phyloP scores from a whole-genome alignment of 805 yeast species.

The Cyberlindnera nakhonratchasimensis region DNA sequence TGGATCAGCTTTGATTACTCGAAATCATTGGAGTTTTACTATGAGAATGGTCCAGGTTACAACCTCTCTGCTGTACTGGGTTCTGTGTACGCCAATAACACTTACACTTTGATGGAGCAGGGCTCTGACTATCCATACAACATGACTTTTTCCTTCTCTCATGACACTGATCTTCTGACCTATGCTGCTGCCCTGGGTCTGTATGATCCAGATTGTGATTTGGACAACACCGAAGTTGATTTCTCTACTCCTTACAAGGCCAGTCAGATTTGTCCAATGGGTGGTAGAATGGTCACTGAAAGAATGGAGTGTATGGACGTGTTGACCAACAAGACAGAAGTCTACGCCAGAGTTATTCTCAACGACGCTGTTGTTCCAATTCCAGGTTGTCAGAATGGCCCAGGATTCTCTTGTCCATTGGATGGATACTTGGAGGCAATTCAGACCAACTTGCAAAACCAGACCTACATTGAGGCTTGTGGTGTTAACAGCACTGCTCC shows the following conservation, averaged over 20 bases:
- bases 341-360: constrained; percentile 44
- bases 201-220: constrained; percentile 31
- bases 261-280: constrained; percentile 54
- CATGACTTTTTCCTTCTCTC: constrained; percentile 68
- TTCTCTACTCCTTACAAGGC: constrained; percentile 47
- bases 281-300: constrained; percentile 50
- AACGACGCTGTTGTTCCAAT: constrained; percentile 56
- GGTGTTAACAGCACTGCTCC: constrained; percentile 21
- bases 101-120: constrained; percentile 46
- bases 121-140: constrained; percentile 48
- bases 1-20: constrained; percentile 60
- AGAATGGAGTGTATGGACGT: constrained; percentile 40
- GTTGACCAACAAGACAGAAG: constrained; percentile 28
- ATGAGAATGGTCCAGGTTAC: constrained; percentile 62
- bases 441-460: constrained; percentile 29
- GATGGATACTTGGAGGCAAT: constrained; percentile 33
- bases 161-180: constrained; percentile 65
- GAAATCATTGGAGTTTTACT: constrained; percentile 56
- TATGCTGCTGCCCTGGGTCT: constrained; percentile 65
- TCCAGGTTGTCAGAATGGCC: constrained; percentile 47
- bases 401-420: constrained; percentile 47
- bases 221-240: constrained; percentile 43
- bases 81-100: constrained; percentile 50
- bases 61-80: constrained; percentile 57
- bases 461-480: constrained; percentile 33